Evolutionary conservation across 164 flowering plant genomes (phyloP), one percentile per base, ranked within the genome.

Genomic region (Liquidambar formosana): DNA sequence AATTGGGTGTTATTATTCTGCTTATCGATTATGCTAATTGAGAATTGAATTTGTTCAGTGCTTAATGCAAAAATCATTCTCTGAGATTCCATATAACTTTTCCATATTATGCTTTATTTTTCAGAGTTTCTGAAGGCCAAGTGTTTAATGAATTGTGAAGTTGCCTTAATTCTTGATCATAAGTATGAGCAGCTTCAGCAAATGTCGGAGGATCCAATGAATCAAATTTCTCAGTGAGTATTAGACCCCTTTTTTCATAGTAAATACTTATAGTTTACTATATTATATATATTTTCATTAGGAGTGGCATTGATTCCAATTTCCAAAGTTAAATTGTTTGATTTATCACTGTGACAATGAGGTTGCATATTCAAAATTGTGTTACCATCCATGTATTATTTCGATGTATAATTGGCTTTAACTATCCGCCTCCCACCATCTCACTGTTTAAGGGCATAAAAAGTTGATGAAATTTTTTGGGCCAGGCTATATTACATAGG

Each of bases 121-220:
- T 44, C 84, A 93, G 98, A 96, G 73, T 96, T 96, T 77, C 51
- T 93, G 85, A 96, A 91, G 84, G 99, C 97, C 48, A 96, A 96
- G 76, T 96, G 99, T 75, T 78, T 96, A 69, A 96, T 93, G 98
- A 96, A 96, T 65, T 90, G 97, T 71, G 98, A 96, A 75, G 99
- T 96, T n/a, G 78, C 99, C 13, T 72, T 96, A 57, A 93, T 96
- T 77, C 91, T 96, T 49, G 99, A 96, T 41, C 97, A 83, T 57
- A 91, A 87, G 71, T 91, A 81, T 77, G 98, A 96, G 79, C 97
- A 95, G 82, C 88, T 93, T 67, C 94, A 91, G 70, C 92, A 88
- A 78, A 89, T 77, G 86, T 81, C 96, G 47, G 97, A 88, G 0
- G 99, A 96, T 75, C 93, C 99, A 4, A 73, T 81, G 85, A 90